Conservation (phyloP, 2,329 filamentous ascomycete species). For the Pseudogymnoascus sp. region DNA sequence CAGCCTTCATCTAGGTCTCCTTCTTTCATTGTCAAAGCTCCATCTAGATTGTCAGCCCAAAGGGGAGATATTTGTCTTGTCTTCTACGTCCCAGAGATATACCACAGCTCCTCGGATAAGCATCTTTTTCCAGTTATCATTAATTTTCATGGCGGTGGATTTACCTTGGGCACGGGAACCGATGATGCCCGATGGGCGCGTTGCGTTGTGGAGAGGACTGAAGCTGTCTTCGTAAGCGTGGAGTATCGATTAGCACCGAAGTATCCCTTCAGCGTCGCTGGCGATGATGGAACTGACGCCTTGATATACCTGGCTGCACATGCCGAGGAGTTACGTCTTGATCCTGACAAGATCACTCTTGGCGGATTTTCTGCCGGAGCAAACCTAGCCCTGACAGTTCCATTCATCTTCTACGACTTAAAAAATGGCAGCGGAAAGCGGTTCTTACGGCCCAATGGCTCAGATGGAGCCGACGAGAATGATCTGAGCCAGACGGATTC, state of each 20-base stretch:
- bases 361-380: conserved; percentile 48
- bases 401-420: conserved; percentile 38
- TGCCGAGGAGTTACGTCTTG: conserved; percentile 48
- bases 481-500: not conserved
- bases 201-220: conserved; percentile 40
- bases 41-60: conserved; percentile 21
- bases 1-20: conserved; percentile 23
- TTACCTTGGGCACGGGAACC: conserved; percentile 52
- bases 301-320: conserved; percentile 51
- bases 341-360: conserved; percentile 46
- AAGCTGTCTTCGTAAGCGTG: conserved; percentile 52
- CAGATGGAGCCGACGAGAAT: not conserved
- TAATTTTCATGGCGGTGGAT: conserved; percentile 61
- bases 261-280: conserved; percentile 53
- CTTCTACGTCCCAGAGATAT: conserved; percentile 35
- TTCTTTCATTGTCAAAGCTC: conserved; percentile 26
- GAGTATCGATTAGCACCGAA: conserved; percentile 62
- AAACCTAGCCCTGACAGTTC: conserved; percentile 43
- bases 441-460: conserved; percentile 18
- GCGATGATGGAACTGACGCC: conserved; percentile 58
- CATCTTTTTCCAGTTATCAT: conserved; percentile 44
- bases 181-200: conserved; percentile 55
- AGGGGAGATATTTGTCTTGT: conserved; percentile 31
- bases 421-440: conserved; percentile 30
- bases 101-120: conserved; percentile 24